Evolutionary conservation across 2,329 filamentous ascomycete genomes (phyloP).

Genomic region (Bipolaris bicolor): DNA sequence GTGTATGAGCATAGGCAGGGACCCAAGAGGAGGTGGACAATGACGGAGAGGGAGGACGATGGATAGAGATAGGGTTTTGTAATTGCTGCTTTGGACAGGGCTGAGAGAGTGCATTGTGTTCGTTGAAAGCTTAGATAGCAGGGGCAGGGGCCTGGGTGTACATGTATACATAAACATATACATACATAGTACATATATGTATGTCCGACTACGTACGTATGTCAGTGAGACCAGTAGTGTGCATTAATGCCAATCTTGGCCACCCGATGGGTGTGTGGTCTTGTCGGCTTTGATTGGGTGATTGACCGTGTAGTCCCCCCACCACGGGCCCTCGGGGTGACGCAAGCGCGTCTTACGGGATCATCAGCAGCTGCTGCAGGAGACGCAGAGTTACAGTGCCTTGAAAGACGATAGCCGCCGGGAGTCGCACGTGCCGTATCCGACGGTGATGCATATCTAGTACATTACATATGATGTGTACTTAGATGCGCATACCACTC

Average conservation of each 20-base stretch:
- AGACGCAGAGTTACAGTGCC: neutral
- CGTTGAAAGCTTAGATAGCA: neutral
- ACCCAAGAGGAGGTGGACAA: constrained; percentile 54
- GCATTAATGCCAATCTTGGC: neutral
- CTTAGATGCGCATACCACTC: neutral
- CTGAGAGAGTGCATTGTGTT: neutral
- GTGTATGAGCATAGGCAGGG: constrained; percentile 47
- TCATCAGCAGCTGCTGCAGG: constrained; percentile 3
- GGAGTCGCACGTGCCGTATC: neutral
- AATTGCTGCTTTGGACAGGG: neutral
- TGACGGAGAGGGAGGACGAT: constrained; percentile 43
- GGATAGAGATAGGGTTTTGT: neutral
- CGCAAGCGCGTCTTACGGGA: constrained; percentile 10
- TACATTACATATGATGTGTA: neutral
- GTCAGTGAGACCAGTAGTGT: too few relatives aligned
- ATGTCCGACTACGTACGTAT: too few relatives aligned
- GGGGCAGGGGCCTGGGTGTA: neutral
- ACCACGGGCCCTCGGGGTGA: neutral
- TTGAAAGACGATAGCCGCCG: neutral
- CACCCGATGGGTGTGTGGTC: constrained; percentile 5
- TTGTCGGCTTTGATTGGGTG: neutral
- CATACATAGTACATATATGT: neutral
- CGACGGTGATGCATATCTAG: neutral
- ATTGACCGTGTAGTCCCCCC: too few relatives aligned
- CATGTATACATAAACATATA: neutral